Evolutionary conservation across 139 green algal species (phyloP).

Genomic region (Haematococcus lacustris): DNA sequence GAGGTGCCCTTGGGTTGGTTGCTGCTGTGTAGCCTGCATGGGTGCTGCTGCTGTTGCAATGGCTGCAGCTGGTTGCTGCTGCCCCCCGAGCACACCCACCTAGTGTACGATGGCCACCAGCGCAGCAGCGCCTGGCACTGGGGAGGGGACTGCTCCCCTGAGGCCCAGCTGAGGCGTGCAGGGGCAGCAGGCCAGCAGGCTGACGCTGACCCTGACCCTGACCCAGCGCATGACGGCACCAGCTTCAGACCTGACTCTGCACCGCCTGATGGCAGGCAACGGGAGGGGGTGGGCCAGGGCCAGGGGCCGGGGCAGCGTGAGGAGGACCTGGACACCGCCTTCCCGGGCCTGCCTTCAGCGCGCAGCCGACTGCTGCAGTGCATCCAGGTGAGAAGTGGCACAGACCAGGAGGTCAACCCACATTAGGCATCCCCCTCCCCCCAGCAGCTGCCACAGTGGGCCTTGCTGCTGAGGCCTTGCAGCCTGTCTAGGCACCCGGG

Average conservation of each 20-base stretch:
- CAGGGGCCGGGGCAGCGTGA: no score
- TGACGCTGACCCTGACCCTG: not conserved
- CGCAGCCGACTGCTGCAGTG: no score
- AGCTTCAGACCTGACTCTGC: conserved; percentile 12
- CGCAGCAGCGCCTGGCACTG: conserved; percentile 24
- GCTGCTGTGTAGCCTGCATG: not conserved
- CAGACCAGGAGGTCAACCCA: no score
- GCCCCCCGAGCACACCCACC: conserved; percentile 45
- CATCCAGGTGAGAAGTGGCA: not conserved
- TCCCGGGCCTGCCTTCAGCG: no score
- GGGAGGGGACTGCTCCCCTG: not conserved
- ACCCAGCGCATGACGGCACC: conserved; percentile 31
- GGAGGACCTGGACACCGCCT: no score
- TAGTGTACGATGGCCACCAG: conserved; percentile 23
- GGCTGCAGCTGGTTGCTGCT: conserved; percentile 67
- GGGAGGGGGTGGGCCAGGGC: no score
- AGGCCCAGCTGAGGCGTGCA: not conserved
- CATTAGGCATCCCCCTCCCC: no score
- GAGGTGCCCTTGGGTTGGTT: not conserved
- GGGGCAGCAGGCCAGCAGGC: not conserved
- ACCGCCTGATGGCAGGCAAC: conserved; percentile 9
- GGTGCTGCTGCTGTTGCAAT: conserved; percentile 16
- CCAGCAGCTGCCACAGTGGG: no score
- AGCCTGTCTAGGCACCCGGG: no score
- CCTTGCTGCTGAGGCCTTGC: no score